Conservation (phyloP, 2,329 filamentous ascomycete species). For the Periconia sp. region DNA sequence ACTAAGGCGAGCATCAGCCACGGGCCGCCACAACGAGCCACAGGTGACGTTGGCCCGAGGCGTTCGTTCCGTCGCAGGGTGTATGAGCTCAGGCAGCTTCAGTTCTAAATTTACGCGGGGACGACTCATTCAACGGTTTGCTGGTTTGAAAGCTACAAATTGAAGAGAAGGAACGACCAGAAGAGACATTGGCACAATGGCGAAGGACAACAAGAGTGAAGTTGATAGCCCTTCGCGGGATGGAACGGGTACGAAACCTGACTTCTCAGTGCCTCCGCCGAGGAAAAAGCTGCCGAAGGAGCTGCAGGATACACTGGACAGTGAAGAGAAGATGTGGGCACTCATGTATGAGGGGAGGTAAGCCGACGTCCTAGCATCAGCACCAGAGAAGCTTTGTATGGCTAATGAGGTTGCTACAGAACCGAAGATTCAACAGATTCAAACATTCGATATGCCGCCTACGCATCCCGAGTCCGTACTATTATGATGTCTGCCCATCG, state of each 20-base stretch:
- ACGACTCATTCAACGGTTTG: no score
- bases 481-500: conserved; percentile 89
- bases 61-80: background rate
- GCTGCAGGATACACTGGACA: conserved; percentile 62
- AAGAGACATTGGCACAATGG: conserved; percentile 34
- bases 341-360: conserved; percentile 81
- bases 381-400: conserved; percentile 1
- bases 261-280: conserved; percentile 56
- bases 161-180: background rate
- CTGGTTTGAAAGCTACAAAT: no score
- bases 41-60: no score
- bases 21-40: no score
- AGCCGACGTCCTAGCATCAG: conserved; percentile 44
- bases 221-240: conserved; percentile 49
- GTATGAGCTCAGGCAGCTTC: background rate
- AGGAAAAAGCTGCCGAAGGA: conserved; percentile 60
- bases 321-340: conserved; percentile 76
- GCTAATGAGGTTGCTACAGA: conserved; percentile 49
- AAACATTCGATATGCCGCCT: conserved; percentile 88
- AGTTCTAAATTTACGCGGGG: background rate
- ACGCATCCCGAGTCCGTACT: conserved; percentile 83
- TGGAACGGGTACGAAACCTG: conserved; percentile 52
- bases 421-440: conserved; percentile 82
- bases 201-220: conserved; percentile 42
- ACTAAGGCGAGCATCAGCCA: background rate